Evolutionary conservation across 768 basidiomycete genomes (phyloP).

Genomic region (Tremella mesenterica): DNA sequence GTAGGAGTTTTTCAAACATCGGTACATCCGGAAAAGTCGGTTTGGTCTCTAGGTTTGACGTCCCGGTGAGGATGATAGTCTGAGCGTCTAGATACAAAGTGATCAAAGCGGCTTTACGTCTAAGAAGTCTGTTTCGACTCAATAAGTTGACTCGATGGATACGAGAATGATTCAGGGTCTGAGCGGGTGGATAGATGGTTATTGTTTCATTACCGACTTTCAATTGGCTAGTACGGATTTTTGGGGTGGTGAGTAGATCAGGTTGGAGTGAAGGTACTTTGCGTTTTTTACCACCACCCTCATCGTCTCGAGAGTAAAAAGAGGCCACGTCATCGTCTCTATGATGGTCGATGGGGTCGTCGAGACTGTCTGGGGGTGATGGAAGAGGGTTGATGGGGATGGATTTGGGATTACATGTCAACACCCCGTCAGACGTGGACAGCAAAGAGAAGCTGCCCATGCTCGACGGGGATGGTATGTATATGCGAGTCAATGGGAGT

Average conservation of each 20-base stretch:
- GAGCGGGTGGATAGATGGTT: background rate
- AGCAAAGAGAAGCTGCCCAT: background rate
- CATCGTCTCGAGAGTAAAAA: background rate
- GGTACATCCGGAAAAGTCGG: conserved; percentile 20
- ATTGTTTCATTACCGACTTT: background rate
- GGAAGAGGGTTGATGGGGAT: too few relatives aligned
- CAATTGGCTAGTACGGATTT: background rate
- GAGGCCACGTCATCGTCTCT: background rate
- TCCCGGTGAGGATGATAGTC: conserved; percentile 6
- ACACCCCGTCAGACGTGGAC: background rate
- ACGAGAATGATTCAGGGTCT: background rate
- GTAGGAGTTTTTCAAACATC: conserved; percentile 33
- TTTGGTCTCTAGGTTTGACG: conserved; percentile 1
- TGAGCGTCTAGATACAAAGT: conserved; percentile 31
- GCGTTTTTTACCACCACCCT: background rate
- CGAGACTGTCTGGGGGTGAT: too few relatives aligned
- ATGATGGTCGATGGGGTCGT: background rate
- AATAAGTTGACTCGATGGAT: background rate
- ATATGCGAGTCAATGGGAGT: too few relatives aligned
- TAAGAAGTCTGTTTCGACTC: conserved; percentile 9
- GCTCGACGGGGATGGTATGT: background rate
- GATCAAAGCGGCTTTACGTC: conserved; percentile 30
- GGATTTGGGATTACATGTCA: background rate
- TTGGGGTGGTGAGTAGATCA: too few relatives aligned
- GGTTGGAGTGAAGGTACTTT: background rate